Base-by-base conservation (phyloP, 2,329 filamentous ascomycete genomes). In the Albophoma yamanashiensis region DNA sequence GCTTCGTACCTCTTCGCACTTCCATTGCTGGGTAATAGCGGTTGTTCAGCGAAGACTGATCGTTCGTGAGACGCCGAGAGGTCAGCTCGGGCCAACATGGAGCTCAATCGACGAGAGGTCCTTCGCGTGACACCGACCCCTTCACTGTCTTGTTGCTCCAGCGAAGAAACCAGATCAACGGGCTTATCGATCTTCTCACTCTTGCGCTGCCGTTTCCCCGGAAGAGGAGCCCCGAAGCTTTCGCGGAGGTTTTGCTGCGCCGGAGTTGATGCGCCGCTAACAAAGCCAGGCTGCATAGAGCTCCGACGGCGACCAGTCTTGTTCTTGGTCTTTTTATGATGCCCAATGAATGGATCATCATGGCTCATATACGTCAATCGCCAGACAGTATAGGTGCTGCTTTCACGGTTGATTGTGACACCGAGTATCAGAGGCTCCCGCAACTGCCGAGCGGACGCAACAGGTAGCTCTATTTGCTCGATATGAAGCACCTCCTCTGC, bases 401-500 rank as follows among this genome's bases (percentile, higher is more conserved):
- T 85, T 64, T 91, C 87, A 59, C 85, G 78, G 69, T 97, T 96
- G 63, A 88, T 79, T 0, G 93, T 97, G 57, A 97, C 83, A 14
- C 91, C 87, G 60, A 97, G 76, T 14, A 89, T 82, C 34, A 97
- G 75, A 22, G 79, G 79, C 38, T 80, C 75, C 58, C 77, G 75
- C 55, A 75, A 25, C 66, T 68, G 40, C 66, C 69, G 60, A 64
- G 66, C 59, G 69, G 70, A 64, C 34, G 67, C 66, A 57, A 77
- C 77, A n/a, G 84, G 76, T 56, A 89, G 82, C 59, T 82, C 80
- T 39, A 84, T 76, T 22, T 86, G 76, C 65, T 93, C 91, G 14
- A 96, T 82, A 69, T 96, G 93, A 1, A 97, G 74, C 57, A 97
- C 86, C 69, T 94, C 89, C 69, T 97, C 93, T 1, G 86, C 82